These are phyloP conservation scores for Acorus gramineus DNA, from an alignment of 106 monocot species.

Conservation along the genomic window DNA sequence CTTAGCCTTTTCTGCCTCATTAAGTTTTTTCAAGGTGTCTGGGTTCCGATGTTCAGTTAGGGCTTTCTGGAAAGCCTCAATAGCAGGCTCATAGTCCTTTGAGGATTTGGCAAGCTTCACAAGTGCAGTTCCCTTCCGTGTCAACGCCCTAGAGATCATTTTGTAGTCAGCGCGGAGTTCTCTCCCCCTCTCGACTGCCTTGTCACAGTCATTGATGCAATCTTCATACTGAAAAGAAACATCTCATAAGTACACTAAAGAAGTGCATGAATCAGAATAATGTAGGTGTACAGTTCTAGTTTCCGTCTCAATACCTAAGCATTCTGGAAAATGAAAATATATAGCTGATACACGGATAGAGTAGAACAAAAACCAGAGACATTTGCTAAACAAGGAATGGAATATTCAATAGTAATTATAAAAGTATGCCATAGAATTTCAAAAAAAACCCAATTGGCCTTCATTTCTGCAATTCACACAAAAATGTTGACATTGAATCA, in stretches of 20 bases:
- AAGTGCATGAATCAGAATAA: too few relatives aligned
- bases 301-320: too few relatives aligned
- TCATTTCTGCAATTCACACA: too few relatives aligned
- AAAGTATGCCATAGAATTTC: too few relatives aligned
- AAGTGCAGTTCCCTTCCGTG: slow-evolving; percentile 77
- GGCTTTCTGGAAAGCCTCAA: slow-evolving; percentile 91
- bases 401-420: too few relatives aligned
- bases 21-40: slow-evolving; percentile 79
- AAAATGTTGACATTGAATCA: too few relatives aligned
- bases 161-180: slow-evolving; percentile 88
- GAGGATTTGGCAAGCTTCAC: slow-evolving; percentile 66
- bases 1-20: slow-evolving; percentile 84
- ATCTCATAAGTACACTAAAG: background rate
- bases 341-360: too few relatives aligned
- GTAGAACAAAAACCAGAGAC: too few relatives aligned
- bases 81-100: slow-evolving; percentile 75
- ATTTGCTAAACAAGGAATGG: too few relatives aligned
- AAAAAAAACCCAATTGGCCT: too few relatives aligned
- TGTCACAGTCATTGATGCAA: slow-evolving; percentile 90
- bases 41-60: slow-evolving; percentile 91
- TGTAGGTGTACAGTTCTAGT: too few relatives aligned
- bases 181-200: slow-evolving; percentile 89
- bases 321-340: too few relatives aligned
- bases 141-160: slow-evolving; percentile 86
- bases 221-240: slow-evolving; percentile 57